phyloP scores from a whole-genome alignment of 768 basidiomycete species.

The Rhizopogon vulgaris region DNA sequence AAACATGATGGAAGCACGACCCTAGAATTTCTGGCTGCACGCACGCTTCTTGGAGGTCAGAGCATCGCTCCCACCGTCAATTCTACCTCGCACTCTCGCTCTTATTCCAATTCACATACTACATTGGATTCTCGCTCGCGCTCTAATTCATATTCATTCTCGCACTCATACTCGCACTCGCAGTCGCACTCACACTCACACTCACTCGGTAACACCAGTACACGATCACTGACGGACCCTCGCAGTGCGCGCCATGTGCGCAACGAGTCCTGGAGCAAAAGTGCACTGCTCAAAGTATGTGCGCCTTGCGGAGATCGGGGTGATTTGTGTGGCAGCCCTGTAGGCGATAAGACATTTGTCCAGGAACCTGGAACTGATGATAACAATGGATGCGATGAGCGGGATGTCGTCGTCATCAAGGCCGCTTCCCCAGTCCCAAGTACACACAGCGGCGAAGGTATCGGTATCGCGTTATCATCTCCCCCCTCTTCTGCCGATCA shows the following conservation, averaged over 20 bases:
- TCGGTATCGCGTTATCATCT: constrained; percentile 42
- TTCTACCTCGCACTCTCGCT: constrained; percentile 20
- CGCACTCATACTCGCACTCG: constrained; percentile 26
- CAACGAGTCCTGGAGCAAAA: constrained; percentile 32
- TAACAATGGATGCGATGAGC: neutral
- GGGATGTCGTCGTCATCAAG: constrained; percentile 1
- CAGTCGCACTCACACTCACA: constrained; percentile 31
- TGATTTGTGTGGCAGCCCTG: constrained; percentile 18
- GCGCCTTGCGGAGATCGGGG: constrained; percentile 20
- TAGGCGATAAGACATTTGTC: constrained; percentile 13
- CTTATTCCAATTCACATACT: constrained; percentile 23
- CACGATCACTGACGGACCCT: constrained; percentile 23
- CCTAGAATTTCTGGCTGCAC: constrained; percentile 59
- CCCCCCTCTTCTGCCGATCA: constrained; percentile 21
- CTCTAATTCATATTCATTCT: constrained; percentile 20
- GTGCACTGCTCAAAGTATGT: constrained; percentile 31
- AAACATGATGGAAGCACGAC: constrained; percentile 18
- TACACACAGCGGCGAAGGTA: constrained; percentile 16
- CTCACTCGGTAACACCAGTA: constrained; percentile 28
- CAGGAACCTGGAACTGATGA: constrained; percentile 14
- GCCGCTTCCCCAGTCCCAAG: constrained; percentile 27
- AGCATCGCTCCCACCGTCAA: constrained; percentile 38
- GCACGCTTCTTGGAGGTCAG: constrained; percentile 64
- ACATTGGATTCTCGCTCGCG: constrained; percentile 4
- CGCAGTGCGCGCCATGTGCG: constrained; percentile 25